Percentiles rank a stretch among this genome's conserved stretches.
Conservation (phyloP, 148 eudicot genomes). For the Spergularia marina region DNA sequence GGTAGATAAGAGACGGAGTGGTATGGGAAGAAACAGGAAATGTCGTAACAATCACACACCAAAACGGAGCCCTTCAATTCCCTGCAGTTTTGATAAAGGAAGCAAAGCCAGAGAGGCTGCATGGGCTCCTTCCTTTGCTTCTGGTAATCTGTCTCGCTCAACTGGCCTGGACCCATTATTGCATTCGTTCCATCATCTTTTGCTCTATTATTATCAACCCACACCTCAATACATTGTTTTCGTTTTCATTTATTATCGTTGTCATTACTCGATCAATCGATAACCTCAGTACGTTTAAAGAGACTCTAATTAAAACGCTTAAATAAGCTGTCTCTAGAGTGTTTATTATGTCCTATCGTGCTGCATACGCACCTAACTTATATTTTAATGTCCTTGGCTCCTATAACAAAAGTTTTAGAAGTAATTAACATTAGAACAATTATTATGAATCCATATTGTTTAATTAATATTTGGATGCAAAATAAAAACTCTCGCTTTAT, state of each 20-base stretch:
- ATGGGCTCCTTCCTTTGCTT: slow-evolving; percentile 28
- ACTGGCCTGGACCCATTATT: neutral
- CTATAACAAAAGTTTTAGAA: slow-evolving; percentile 20
- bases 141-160: slow-evolving; percentile 10
- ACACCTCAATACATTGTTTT: neutral
- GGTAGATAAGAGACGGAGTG: slow-evolving; percentile 20
- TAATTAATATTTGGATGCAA: no score
- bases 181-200: slow-evolving; percentile 3
- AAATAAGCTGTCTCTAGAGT: neutral
- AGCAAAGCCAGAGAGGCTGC: neutral
- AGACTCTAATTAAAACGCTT: no score
- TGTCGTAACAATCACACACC: slow-evolving; percentile 21
- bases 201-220: neutral
- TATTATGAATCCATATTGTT: no score
- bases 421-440: no score
- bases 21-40: slow-evolving; percentile 25
- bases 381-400: slow-evolving; percentile 15
- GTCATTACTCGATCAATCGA: neutral
- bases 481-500: neutral
- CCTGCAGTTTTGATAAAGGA: slow-evolving; percentile 14
- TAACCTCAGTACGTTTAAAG: no score
- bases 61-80: slow-evolving; percentile 21
- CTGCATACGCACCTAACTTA: neutral
- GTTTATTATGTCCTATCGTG: neutral
- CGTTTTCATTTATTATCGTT: neutral